phyloP scores from a whole-genome alignment of 1,284 basidiomycete species.

The Meira miltonrushii region DNA sequence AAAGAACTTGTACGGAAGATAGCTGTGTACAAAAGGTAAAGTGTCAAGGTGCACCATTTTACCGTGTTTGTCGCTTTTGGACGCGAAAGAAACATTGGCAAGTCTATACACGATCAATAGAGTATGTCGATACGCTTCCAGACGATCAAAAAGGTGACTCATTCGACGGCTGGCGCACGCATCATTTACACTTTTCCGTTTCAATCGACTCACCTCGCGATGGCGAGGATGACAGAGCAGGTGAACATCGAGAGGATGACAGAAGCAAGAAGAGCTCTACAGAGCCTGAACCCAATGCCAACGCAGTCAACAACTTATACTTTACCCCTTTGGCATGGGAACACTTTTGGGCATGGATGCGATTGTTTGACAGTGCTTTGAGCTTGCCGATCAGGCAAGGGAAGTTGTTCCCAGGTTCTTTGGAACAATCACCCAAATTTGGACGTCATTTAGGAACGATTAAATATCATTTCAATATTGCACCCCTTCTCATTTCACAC shows the following conservation, averaged over 20 bases:
- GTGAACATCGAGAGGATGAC: not conserved
- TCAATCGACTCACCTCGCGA: conserved; percentile 64
- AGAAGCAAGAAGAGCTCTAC: not conserved
- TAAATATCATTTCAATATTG: conserved; percentile 80
- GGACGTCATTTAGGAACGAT: conserved; percentile 81
- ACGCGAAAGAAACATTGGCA: conserved; percentile 77
- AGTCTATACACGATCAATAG: conserved; percentile 63
- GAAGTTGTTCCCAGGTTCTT: conserved; percentile 67
- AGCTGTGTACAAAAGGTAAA: conserved; percentile 58
- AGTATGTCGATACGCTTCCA: conserved; percentile 53
- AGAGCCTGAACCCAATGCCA: not conserved
- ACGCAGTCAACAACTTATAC: conserved; percentile 67
- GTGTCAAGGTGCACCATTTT: conserved; percentile 65
- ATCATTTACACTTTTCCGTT: conserved; percentile 88
- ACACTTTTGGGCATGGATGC: conserved; percentile 91
- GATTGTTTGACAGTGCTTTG: conserved; percentile 71
- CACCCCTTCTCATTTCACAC: conserved; percentile 78
- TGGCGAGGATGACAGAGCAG: conserved; percentile 12
- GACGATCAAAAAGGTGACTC: conserved; percentile 61
- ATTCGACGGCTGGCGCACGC: conserved; percentile 81
- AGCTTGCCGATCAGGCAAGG: conserved; percentile 84
- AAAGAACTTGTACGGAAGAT: conserved; percentile 73
- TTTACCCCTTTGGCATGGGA: conserved; percentile 79
- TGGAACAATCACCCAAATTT: conserved; percentile 78
- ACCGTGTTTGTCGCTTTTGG: conserved; percentile 75